Conservation (phyloP, 345 rosid genomes). For the Schrenkiella parvula region DNA sequence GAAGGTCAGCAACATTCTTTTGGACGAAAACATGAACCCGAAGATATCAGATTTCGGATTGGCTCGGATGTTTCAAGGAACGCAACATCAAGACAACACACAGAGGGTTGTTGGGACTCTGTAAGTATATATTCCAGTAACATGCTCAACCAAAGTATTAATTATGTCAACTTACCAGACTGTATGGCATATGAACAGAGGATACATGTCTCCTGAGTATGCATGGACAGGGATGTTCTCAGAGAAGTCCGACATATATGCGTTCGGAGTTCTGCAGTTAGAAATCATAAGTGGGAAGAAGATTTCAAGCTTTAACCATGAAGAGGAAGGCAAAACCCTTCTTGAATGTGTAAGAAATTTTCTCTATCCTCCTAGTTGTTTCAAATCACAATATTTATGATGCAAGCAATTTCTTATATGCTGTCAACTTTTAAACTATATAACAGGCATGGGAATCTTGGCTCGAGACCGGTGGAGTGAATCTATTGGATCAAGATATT, state of each 20-base stretch:
- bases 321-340: constrained; percentile 14
- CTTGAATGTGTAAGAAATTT: constrained; percentile 10
- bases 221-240: constrained; percentile 60
- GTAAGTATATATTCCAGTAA: background rate
- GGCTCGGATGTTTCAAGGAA: constrained; percentile 31
- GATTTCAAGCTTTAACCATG: constrained; percentile 23
- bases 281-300: constrained; percentile 54
- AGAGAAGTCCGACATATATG: constrained; percentile 55
- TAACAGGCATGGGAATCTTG: constrained; percentile 24
- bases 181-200: constrained; percentile 31
- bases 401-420: background rate
- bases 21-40: constrained; percentile 33
- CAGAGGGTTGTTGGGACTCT: constrained; percentile 18
- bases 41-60: constrained; percentile 46
- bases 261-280: constrained; percentile 52
- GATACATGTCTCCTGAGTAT: constrained; percentile 73
- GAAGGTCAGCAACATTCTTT: constrained; percentile 35
- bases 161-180: background rate
- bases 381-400: background rate
- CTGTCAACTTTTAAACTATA: background rate
- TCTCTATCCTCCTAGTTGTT: background rate
- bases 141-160: background rate
- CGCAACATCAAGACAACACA: constrained; percentile 26
- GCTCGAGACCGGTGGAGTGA: background rate
- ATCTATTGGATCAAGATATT: constrained; percentile 18